These are phyloP conservation scores for Macroventuria anomochaeta DNA, from an alignment of 2,329 filamentous ascomycete species.

Conservation along the genomic window DNA sequence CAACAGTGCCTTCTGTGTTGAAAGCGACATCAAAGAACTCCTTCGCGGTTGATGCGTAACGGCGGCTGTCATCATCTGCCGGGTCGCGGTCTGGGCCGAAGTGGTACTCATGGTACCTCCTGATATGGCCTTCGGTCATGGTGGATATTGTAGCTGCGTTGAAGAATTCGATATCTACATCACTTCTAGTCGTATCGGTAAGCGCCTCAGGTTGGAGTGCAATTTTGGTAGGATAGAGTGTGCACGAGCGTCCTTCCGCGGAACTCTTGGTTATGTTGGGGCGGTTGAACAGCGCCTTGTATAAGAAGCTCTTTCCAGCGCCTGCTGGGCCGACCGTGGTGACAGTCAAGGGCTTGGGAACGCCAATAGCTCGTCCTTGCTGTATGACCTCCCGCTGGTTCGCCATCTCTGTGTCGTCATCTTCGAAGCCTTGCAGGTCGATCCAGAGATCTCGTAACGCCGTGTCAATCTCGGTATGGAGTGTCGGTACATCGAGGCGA, in stretches of 20 bases:
- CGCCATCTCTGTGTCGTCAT: conserved; percentile 7
- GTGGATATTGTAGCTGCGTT: background rate
- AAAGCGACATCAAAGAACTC: conserved; percentile 14
- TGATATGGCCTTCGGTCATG: conserved; percentile 10
- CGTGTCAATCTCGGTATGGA: conserved; percentile 1
- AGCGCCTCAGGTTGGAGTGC: background rate
- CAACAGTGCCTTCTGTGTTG: background rate
- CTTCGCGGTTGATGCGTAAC: conserved; percentile 4
- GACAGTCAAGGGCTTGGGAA: conserved; percentile 4
- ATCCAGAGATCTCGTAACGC: conserved; percentile 7
- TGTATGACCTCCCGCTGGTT: conserved; percentile 12
- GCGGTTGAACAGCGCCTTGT: conserved; percentile 15
- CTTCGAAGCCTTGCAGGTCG: conserved; percentile 4
- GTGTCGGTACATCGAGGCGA: background rate
- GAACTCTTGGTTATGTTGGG: conserved; percentile 13
- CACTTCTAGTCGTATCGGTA: background rate
- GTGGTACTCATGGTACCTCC: conserved; percentile 5
- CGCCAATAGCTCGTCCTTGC: conserved; percentile 2
- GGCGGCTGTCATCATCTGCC: conserved; percentile 6
- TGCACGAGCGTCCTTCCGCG: conserved; percentile 13
- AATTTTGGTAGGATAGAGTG: conserved; percentile 13
- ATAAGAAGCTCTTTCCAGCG: conserved; percentile 12
- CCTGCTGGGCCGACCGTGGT: conserved; percentile 14
- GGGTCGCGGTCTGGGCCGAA: conserved; percentile 1
- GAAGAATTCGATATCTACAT: conserved; percentile 6